A percentile compares a stretch with the other conserved stretches of the same genome.
Conservation (phyloP, 1,139 yeast genomes). For the Pichia terricola region DNA sequence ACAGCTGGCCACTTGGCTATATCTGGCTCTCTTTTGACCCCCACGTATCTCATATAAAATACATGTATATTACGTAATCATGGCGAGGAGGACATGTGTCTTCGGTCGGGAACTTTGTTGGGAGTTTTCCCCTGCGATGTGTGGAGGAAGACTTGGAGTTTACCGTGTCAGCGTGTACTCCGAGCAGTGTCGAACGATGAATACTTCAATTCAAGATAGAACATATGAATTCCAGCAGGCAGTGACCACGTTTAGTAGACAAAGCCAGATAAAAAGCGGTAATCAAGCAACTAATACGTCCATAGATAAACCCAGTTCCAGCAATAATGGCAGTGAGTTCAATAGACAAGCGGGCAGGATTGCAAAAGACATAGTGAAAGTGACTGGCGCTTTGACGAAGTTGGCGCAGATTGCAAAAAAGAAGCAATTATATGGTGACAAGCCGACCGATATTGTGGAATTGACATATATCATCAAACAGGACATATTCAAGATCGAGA, state of each 20-base stretch:
- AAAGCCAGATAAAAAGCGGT: slow-evolving; percentile 15
- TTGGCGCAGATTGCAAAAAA: slow-evolving; percentile 75
- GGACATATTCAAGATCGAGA: slow-evolving; percentile 80
- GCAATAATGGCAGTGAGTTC: slow-evolving; percentile 28
- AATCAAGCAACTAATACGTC: not conserved
- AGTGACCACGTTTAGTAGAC: slow-evolving; percentile 59
- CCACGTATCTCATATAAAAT: too few species aligned
- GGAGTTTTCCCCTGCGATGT: too few species aligned
- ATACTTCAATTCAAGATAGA: slow-evolving; percentile 47
- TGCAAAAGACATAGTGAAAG: slow-evolving; percentile 81
- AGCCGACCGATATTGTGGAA: slow-evolving; percentile 89
- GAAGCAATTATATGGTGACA: slow-evolving; percentile 90
- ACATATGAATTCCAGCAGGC: slow-evolving; percentile 84
- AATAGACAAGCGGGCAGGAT: slow-evolving; percentile 72
- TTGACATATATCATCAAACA: slow-evolving; percentile 88
- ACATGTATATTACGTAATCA: too few species aligned
- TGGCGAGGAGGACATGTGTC: too few species aligned
- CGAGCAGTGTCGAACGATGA: not conserved
- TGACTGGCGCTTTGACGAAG: slow-evolving; percentile 76
- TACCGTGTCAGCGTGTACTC: not conserved
- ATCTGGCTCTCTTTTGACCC: too few species aligned
- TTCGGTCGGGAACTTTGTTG: too few species aligned
- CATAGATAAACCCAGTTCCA: not conserved
- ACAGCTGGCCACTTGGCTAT: too few species aligned
- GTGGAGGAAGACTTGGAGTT: too few species aligned